A percentile compares a stretch with the other conserved stretches of the same genome.
These are phyloP conservation scores for Naegleria gruberi DNA, from an alignment of 208 protist species.

Conservation along the genomic window DNA sequence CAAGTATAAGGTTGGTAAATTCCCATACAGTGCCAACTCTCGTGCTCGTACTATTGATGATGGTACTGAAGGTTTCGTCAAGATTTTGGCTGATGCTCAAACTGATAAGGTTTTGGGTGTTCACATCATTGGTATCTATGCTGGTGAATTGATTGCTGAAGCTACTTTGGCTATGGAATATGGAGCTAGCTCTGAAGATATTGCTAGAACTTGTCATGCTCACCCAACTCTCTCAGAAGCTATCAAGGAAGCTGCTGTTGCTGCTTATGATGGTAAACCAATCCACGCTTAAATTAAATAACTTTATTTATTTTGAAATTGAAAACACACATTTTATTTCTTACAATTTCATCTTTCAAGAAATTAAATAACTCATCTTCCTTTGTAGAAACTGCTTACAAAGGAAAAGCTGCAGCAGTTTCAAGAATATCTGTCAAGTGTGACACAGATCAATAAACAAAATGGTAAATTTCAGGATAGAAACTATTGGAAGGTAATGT, in stretches of 20 bases:
- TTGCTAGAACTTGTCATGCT: conserved; percentile 96
- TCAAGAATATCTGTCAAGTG: too few species aligned
- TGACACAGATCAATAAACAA: too few species aligned
- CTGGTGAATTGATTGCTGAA: conserved; percentile 96
- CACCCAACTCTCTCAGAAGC: conserved; percentile 97
- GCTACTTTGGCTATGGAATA: conserved; percentile 95
- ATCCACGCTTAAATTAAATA: conserved; percentile 89
- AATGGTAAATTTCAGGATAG: too few species aligned
- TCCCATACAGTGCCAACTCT: conserved; percentile 95
- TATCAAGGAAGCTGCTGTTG: conserved; percentile 96
- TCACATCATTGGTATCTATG: conserved; percentile 90
- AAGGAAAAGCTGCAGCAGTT: too few species aligned
- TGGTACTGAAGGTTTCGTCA: conserved; percentile 89
- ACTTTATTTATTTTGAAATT: too few species aligned
- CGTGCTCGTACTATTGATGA: conserved; percentile 88
- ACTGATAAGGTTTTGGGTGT: conserved; percentile 95
- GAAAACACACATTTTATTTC: too few species aligned
- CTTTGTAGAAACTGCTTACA: too few species aligned
- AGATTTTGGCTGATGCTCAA: conserved; percentile 86
- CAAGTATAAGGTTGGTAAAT: conserved; percentile 92
- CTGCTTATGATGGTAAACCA: conserved; percentile 79
- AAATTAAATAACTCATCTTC: too few species aligned
- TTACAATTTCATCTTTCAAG: too few species aligned
- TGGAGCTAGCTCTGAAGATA: conserved; percentile 89
- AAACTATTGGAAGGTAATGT: too few species aligned